Base-by-base conservation (phyloP, 2,329 filamentous ascomycete genomes). In the Aquanectria penicillioides region DNA sequence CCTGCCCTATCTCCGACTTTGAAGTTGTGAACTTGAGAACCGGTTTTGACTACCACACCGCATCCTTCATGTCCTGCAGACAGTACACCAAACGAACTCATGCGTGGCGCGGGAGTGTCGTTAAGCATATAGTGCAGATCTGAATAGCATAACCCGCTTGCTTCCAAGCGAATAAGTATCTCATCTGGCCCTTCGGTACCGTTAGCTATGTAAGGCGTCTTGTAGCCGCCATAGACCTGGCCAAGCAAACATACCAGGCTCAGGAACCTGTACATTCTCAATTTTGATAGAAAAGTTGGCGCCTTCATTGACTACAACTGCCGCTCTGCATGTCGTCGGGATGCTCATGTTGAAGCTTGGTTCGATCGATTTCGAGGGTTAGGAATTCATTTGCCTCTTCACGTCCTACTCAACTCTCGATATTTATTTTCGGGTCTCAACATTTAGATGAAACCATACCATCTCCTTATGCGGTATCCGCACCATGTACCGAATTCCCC, bases 91-190 rank as follows among this genome's bases (percentile, higher is more conserved):
- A 43, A 43, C 4, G 20, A 15, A 4, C 23, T 28, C 40, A 43
- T 43, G 22, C 20, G 25, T 9, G 40, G 40, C 20, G 40, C 40
- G 18, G 40, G 40, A 4, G 40, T 43, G 22, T 43, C 40, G 6
- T 43, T 43, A 12, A 25, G 22, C 40, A 43, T 43, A 25, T 43
- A 43, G 22, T 43, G 40, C 40, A 43, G 23, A 25, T 43, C 40
- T 6, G 40, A 43, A 15, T 43, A 43, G 23, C 40, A 43, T 17
- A 43, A 13, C 3, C 40, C 40, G 22, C 40, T 43, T 12, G 40
- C 18, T 4, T 29, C 29, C n/a, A 43, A 17, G 15, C 40, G 40
- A 9, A 43, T 12, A 28, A 43, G 40, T 3, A 43, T 11, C 23
- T 43, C 23, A 2, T 5, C 25, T 12, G 40, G 40, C 9, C 40